Conservation (phyloP, 2,329 filamentous ascomycete genomes). For the Aspergillus pseudonomiae region DNA sequence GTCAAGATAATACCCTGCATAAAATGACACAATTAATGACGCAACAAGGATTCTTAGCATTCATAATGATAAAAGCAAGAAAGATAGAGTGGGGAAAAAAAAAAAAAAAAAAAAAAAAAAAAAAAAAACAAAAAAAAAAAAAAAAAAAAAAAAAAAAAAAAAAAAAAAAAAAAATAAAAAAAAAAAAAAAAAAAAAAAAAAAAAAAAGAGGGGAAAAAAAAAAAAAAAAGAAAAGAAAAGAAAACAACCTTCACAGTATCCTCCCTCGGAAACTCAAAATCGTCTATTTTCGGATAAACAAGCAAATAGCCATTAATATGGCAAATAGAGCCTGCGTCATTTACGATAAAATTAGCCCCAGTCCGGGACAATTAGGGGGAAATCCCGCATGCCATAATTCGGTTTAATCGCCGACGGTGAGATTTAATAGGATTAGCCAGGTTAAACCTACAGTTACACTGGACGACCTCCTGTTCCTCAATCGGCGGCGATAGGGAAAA, state of each 20-base stretch:
- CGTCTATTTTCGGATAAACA: conserved; percentile 27
- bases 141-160: background rate
- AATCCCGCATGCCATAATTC: background rate
- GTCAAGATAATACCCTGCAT: too few relatives aligned
- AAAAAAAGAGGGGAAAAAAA: background rate
- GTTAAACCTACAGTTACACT: conserved; percentile 24
- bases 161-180: background rate
- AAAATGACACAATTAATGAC: background rate
- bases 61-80: background rate
- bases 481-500: conserved; percentile 20
- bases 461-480: conserved; percentile 18
- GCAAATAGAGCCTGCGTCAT: conserved; percentile 33
- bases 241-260: conserved; percentile 26
- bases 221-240: background rate
- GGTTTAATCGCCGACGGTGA: background rate
- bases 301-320: conserved; percentile 34
- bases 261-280: conserved; percentile 25
- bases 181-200: background rate
- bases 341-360: background rate
- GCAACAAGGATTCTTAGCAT: background rate
- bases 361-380: background rate
- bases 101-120: background rate
- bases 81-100: background rate
- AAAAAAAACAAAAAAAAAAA: background rate
- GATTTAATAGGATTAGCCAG: too few relatives aligned